phyloP scores from a whole-genome alignment of 2,329 filamentous ascomycete species.

The Fusarium neocosmosporiellum region DNA sequence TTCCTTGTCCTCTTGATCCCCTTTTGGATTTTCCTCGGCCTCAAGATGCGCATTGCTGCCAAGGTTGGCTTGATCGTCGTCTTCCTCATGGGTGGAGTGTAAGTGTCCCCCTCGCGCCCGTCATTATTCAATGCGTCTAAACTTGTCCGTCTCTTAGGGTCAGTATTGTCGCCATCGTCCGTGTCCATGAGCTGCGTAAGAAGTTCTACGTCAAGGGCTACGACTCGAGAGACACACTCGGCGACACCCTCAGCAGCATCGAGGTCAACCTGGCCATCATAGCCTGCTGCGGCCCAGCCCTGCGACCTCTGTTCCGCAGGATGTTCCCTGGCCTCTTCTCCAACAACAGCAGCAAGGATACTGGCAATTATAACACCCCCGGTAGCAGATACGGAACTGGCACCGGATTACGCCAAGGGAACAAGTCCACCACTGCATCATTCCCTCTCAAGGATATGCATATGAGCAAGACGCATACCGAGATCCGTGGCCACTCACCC shows the following conservation, averaged over 20 bases:
- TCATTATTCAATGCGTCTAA: neutral
- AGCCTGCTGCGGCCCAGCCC: conserved; percentile 48
- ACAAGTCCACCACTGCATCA: neutral
- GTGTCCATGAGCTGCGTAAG: conserved; percentile 40
- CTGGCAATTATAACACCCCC: conserved; percentile 17
- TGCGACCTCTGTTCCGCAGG: conserved; percentile 32
- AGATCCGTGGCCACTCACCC: conserved; percentile 33
- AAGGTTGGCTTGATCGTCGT: conserved; percentile 55
- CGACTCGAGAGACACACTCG: conserved; percentile 41
- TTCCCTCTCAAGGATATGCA: conserved; percentile 37
- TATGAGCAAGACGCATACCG: conserved; percentile 23
- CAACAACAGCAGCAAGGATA: conserved; percentile 18
- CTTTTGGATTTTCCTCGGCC: conserved; percentile 53
- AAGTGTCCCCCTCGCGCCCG: conserved; percentile 30
- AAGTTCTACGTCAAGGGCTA: conserved; percentile 36
- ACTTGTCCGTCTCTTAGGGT: conserved; percentile 35
- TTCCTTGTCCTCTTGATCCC: conserved; percentile 53
- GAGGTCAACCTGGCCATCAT: conserved; percentile 54
- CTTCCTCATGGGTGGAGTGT: conserved; percentile 53
- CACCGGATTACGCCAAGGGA: neutral
- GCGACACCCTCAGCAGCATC: conserved; percentile 47
- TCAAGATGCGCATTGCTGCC: conserved; percentile 52
- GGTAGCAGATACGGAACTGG: conserved; percentile 16
- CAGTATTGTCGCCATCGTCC: conserved; percentile 47
- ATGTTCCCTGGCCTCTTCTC: conserved; percentile 39